Percentiles rank a stretch among this genome's conserved stretches.
Conservation (phyloP, 306 rosid genomes). For the Comarum palustre region DNA sequence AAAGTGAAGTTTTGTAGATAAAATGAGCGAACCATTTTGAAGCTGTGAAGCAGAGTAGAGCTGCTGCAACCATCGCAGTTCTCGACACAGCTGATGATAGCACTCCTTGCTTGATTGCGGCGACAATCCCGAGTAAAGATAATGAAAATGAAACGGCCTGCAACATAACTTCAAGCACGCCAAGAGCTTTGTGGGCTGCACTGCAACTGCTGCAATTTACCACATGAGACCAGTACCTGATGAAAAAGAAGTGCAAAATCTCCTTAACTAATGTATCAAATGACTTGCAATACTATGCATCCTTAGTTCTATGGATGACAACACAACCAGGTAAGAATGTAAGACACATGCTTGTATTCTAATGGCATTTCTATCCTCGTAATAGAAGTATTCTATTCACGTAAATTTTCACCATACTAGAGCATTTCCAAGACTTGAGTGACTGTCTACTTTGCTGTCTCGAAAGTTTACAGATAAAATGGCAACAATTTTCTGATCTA, state of each 20-base stretch:
- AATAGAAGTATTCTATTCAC: not conserved
- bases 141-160: slow-evolving; percentile 58
- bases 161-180: slow-evolving; percentile 50
- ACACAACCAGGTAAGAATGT: not conserved
- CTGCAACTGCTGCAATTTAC: slow-evolving; percentile 80
- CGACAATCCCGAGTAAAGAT: slow-evolving; percentile 64
- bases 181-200: slow-evolving; percentile 60
- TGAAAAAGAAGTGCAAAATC: slow-evolving; percentile 14
- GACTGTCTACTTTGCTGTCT: not conserved
- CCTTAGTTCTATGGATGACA: not conserved
- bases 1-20: slow-evolving; percentile 59
- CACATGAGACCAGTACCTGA: slow-evolving; percentile 83
- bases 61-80: slow-evolving; percentile 45
- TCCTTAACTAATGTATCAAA: not conserved
- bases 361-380: too few relatives aligned
- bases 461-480: not conserved
- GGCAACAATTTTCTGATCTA: not conserved
- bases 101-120: slow-evolving; percentile 48
- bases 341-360: not conserved
- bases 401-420: not conserved
- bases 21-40: slow-evolving; percentile 74
- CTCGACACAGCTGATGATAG: slow-evolving; percentile 44
- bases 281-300: not conserved
- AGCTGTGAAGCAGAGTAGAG: slow-evolving; percentile 56
- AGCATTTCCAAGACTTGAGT: not conserved